Evolutionary conservation across 352 stramenopile genomes (phyloP).

Genomic region (Globisporangium perplexum): DNA sequence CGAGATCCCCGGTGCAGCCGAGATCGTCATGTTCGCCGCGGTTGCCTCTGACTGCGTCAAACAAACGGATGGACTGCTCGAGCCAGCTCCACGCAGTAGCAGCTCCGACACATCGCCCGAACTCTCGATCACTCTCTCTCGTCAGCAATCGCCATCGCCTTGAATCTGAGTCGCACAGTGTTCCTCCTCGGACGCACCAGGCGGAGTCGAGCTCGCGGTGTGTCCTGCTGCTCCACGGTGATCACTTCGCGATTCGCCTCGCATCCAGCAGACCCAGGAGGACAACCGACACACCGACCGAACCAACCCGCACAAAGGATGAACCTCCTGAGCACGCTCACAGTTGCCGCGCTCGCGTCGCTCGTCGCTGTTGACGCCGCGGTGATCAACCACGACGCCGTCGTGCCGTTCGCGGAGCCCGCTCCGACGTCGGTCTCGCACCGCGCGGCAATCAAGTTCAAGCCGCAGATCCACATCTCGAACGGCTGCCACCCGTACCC

Average conservation of each 20-base stretch:
- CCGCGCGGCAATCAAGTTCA: constrained; percentile 21
- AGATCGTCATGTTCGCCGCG: not conserved
- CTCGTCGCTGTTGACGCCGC: constrained; percentile 6
- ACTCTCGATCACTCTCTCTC: too few species aligned
- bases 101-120: not conserved
- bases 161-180: not conserved
- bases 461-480: constrained; percentile 25
- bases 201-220: not conserved
- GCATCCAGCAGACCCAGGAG: constrained; percentile 10
- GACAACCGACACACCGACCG: constrained; percentile 4
- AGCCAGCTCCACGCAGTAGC: not conserved
- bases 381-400: constrained; percentile 17
- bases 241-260: not conserved
- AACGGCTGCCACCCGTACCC: constrained; percentile 31
- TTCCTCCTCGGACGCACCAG: not conserved
- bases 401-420: constrained; percentile 20
- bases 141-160: too few species aligned
- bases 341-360: constrained; percentile 10
- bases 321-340: constrained; percentile 4
- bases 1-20: too few species aligned
- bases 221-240: not conserved
- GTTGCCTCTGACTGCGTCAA: too few species aligned
- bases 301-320: not conserved
- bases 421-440: constrained; percentile 13
- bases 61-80: not conserved